Percentiles rank a stretch among this genome's conserved stretches.
phyloP scores from a whole-genome alignment of 2,329 filamentous ascomycete species.

The Talaromyces islandicus region DNA sequence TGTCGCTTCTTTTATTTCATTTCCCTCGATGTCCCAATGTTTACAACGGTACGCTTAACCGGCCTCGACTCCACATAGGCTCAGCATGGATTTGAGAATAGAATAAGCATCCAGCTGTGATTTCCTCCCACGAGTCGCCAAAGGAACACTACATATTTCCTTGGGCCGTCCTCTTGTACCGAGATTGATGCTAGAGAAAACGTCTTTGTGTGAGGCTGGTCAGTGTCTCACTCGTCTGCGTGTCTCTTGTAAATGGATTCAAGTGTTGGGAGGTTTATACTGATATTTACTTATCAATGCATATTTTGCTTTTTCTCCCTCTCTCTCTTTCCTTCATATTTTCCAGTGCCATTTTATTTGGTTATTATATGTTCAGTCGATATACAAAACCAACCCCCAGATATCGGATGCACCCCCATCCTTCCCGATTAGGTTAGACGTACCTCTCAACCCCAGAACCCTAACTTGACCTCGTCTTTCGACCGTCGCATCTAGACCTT shows the following conservation, averaged over 20 bases:
- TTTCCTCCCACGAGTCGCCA: background rate
- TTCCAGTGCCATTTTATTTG: background rate
- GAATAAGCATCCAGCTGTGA: background rate
- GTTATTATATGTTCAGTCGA: background rate
- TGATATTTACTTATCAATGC: background rate
- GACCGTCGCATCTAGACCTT: background rate
- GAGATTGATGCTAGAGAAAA: background rate
- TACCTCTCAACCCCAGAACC: background rate
- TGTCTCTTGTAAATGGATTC: background rate
- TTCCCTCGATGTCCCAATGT: background rate
- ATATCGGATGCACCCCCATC: background rate
- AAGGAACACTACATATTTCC: background rate
- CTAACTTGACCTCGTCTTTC: background rate
- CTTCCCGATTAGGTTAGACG: background rate
- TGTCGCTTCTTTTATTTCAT: background rate
- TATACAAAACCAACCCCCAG: background rate
- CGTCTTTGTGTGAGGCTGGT: background rate
- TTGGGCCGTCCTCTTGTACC: background rate
- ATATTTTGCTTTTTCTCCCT: background rate
- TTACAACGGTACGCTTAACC: background rate
- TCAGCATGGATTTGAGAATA: background rate
- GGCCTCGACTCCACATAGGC: background rate
- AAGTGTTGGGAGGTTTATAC: background rate
- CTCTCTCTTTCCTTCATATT: no score
- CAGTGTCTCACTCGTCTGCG: background rate